These are phyloP conservation scores for Psilocybe cubensis DNA, from an alignment of 768 basidiomycete species.

Conservation along the genomic window DNA sequence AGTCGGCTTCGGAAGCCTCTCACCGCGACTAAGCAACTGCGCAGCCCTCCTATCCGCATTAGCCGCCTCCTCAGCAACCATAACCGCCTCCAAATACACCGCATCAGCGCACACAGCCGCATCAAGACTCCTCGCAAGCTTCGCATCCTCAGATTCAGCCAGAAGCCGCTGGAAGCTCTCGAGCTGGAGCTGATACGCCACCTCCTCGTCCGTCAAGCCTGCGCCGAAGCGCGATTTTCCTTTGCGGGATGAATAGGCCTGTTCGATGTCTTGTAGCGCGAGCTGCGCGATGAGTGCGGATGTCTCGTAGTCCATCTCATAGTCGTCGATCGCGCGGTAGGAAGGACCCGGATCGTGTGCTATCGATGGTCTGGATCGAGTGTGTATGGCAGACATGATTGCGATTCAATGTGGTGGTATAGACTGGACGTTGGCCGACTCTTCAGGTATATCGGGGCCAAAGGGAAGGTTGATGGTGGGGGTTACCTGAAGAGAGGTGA, in stretches of 20 bases:
- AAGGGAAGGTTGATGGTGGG: not conserved
- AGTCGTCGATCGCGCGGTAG: not conserved
- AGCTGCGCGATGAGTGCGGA: constrained; percentile 44
- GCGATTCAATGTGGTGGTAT: not conserved
- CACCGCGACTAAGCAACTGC: constrained; percentile 35
- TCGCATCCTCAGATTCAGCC: constrained; percentile 35
- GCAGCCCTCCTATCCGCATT: constrained; percentile 46
- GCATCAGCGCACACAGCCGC: constrained; percentile 40
- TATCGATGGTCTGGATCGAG: not conserved
- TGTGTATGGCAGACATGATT: not conserved
- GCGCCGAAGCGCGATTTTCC: constrained; percentile 38
- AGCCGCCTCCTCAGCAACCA: constrained; percentile 38
- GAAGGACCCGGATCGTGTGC: not conserved
- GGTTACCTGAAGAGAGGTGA: constrained; percentile 5
- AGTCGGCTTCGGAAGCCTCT: constrained; percentile 30
- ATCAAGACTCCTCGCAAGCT: constrained; percentile 46
- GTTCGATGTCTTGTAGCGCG: constrained; percentile 43
- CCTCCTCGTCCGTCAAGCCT: constrained; percentile 44
- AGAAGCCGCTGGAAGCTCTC: constrained; percentile 35
- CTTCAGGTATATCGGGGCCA: not conserved
- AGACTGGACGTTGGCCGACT: constrained; percentile 1
- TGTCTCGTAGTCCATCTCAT: constrained; percentile 36
- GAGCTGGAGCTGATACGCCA: constrained; percentile 44
- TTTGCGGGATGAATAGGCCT: constrained; percentile 28
- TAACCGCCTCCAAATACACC: constrained; percentile 31